Percentiles rank a stretch among this genome's conserved stretches.
Conservation (phyloP, 257 asterid genomes). For the Phtheirospermum japonicum region DNA sequence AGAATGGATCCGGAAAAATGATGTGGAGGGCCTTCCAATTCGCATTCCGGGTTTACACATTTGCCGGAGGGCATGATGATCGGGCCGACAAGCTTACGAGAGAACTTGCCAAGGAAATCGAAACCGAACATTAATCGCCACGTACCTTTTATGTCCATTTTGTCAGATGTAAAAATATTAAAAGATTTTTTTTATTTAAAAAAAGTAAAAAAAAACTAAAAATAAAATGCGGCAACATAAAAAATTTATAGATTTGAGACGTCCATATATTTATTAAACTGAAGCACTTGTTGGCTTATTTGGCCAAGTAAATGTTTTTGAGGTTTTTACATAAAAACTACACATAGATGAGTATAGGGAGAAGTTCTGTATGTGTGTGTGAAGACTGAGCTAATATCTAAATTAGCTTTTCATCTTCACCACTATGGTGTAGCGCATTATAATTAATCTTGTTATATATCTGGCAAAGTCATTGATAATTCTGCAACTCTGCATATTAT, state of each 20-base stretch:
- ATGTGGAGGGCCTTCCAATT: conserved; percentile 91
- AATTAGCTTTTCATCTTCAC: too few species aligned
- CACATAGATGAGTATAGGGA: too few species aligned
- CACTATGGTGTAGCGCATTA: background rate
- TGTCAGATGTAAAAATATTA: too few species aligned
- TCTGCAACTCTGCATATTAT: background rate
- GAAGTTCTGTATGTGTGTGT: background rate
- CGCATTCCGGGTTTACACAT: conserved; percentile 74
- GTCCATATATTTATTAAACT: background rate
- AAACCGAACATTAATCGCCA: conserved; percentile 41
- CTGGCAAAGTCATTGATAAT: background rate
- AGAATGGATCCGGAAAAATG: conserved; percentile 50
- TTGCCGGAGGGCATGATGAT: conserved; percentile 92
- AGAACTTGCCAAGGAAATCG: conserved; percentile 77
- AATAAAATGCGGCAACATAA: background rate
- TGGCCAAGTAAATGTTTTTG: background rate
- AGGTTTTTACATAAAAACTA: too few species aligned
- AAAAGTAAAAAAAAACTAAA: background rate
- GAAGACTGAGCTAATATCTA: background rate
- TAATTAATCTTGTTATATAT: too few species aligned
- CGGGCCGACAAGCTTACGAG: conserved; percentile 74
- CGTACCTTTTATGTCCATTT: conserved; percentile 15
- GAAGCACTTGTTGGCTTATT: conserved; percentile 19
- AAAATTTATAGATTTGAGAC: conserved; percentile 9
- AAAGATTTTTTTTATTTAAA: too few species aligned